These are phyloP conservation scores for Boehmeria nivea DNA, from an alignment of 306 rosid genomes.

Conservation along the genomic window DNA sequence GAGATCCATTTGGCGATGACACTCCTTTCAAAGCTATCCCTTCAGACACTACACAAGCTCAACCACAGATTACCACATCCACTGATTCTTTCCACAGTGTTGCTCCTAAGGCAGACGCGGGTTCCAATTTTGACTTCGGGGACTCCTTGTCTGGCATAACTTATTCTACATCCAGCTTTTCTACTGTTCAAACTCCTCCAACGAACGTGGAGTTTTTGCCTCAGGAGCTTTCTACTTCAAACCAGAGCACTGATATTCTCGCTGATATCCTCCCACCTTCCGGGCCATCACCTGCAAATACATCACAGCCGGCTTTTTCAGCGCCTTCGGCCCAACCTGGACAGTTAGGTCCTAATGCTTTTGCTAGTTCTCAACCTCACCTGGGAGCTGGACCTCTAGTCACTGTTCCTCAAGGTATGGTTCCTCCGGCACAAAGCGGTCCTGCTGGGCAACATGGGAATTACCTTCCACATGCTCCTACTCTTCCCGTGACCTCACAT, in stretches of 20 bases:
- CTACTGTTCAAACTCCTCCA: conserved; percentile 35
- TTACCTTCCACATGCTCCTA: conserved; percentile 41
- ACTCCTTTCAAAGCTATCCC: conserved; percentile 77
- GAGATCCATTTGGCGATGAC: conserved; percentile 82
- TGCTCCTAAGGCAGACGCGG: conserved; percentile 34
- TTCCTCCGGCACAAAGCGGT: conserved; percentile 49
- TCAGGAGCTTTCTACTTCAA: conserved; percentile 41
- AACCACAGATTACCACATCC: conserved; percentile 31
- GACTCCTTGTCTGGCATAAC: conserved; percentile 54
- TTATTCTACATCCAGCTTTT: conserved; percentile 37
- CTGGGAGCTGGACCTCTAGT: conserved; percentile 38
- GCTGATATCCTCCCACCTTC: conserved; percentile 73
- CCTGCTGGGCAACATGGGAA: conserved; percentile 49
- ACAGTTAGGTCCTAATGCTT: conserved; percentile 45
- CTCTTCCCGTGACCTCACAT: conserved; percentile 38
- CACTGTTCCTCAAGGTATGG: conserved; percentile 21
- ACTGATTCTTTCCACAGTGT: conserved; percentile 31
- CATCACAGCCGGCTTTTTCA: conserved; percentile 43
- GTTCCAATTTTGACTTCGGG: conserved; percentile 46
- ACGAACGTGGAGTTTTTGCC: conserved; percentile 31
- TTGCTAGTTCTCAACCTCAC: conserved; percentile 44
- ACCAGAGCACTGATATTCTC: conserved; percentile 57
- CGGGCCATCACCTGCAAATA: conserved; percentile 38
- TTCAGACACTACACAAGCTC: conserved; percentile 42
- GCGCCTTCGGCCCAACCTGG: conserved; percentile 41